A percentile compares a stretch with the other conserved stretches of the same genome.
Conservation (phyloP, 2,329 filamentous ascomycete genomes). For the Alternaria gaisen region DNA sequence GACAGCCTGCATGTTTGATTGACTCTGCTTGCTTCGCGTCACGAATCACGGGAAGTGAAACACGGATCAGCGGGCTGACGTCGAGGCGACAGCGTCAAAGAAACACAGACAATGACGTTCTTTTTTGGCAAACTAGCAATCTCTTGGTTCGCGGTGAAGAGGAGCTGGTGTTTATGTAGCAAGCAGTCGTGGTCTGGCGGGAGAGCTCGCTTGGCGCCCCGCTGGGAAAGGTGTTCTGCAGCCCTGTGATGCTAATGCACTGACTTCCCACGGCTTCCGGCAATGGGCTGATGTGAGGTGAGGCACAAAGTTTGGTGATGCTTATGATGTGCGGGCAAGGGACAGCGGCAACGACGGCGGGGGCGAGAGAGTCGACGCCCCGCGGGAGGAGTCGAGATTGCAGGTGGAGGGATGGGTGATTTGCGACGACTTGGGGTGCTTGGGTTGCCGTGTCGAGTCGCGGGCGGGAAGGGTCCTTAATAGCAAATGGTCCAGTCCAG, state of each 20-base stretch:
- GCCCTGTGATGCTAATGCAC: conserved; percentile 31
- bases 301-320: conserved; percentile 25
- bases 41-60: conserved; percentile 31
- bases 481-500: conserved; percentile 18
- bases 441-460: conserved; percentile 1
- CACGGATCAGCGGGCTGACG: conserved; percentile 39
- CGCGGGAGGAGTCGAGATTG: neutral
- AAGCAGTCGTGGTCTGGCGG: conserved; percentile 19
- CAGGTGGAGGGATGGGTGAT: conserved; percentile 3
- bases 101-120: conserved; percentile 23
- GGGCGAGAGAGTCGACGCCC: conserved; percentile 1
- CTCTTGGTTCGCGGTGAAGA: conserved; percentile 12
- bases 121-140: conserved; percentile 5
- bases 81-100: conserved; percentile 31
- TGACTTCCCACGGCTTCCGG: conserved; percentile 38
- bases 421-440: neutral
- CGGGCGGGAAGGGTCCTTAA: conserved; percentile 25
- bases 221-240: conserved; percentile 29
- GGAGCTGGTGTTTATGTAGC: conserved; percentile 30
- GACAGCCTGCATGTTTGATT: conserved; percentile 40
- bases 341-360: neutral
- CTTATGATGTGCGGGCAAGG: conserved; percentile 19
- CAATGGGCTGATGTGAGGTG: conserved; percentile 31
- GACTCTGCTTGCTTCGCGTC: conserved; percentile 28
- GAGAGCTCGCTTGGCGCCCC: conserved; percentile 33